Percentiles rank a stretch among this genome's conserved stretches.
These are phyloP conservation scores for Cladophialophora exuberans DNA, from an alignment of 2,329 filamentous ascomycete species.

Conservation along the genomic window DNA sequence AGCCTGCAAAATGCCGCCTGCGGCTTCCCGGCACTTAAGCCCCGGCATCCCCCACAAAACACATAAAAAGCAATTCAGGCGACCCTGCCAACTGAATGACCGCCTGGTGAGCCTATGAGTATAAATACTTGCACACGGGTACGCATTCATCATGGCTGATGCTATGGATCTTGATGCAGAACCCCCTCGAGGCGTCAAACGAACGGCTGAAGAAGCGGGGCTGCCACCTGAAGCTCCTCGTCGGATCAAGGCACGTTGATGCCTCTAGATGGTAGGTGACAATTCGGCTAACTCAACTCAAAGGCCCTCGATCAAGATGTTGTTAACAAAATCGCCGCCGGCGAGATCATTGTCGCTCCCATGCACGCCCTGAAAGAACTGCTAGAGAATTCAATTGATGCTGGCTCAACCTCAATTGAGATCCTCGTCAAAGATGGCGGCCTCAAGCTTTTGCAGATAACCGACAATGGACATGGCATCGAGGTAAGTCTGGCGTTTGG, in stretches of 20 bases:
- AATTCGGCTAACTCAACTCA: constrained; percentile 11
- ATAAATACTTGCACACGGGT: too few species aligned
- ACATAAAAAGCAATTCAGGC: too few species aligned
- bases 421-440: constrained; percentile 94
- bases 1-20: too few species aligned
- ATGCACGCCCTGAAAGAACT: constrained; percentile 95
- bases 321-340: constrained; percentile 97
- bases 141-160: constrained; percentile 32
- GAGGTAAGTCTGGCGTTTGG: constrained; percentile 61
- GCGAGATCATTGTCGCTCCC: constrained; percentile 96
- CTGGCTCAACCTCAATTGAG: constrained; percentile 89
- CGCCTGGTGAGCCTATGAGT: too few species aligned
- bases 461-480: constrained; percentile 95
- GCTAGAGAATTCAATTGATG: constrained; percentile 96
- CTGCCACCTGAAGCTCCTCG: constrained; percentile 47
- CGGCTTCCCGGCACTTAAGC: too few species aligned
- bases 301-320: constrained; percentile 88
- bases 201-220: constrained; percentile 52
- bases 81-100: too few species aligned
- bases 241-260: constrained; percentile 49
- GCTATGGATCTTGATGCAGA: constrained; percentile 49
- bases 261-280: constrained; percentile 43
- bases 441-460: constrained; percentile 92
- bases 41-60: too few species aligned
- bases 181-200: constrained; percentile 50